A percentile compares a stretch with the other conserved stretches of the same genome.
Conservation (phyloP, 139 green algal genomes). For the Edaphochlamys debaryana region DNA sequence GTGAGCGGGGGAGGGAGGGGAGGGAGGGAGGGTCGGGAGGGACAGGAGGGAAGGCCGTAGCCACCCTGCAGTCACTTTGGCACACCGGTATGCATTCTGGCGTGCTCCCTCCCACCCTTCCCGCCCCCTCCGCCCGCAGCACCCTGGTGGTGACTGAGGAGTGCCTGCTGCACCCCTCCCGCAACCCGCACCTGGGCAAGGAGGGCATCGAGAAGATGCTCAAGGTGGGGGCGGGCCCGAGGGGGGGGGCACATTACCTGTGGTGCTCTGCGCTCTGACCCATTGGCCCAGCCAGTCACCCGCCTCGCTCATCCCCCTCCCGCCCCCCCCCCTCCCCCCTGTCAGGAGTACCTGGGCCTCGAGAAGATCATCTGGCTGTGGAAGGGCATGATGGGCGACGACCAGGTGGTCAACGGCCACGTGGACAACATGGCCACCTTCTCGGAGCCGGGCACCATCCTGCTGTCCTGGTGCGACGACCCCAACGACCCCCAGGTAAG, state of each 20-base stretch:
- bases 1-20: too few relatives aligned
- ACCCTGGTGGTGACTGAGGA: slow-evolving; percentile 80
- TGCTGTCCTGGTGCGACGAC: slow-evolving; percentile 79
- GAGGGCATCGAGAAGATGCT: slow-evolving; percentile 71
- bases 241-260: too few relatives aligned
- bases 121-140: slow-evolving; percentile 35
- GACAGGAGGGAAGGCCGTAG: too few relatives aligned
- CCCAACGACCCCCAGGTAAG: slow-evolving; percentile 70
- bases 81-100: too few relatives aligned
- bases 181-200: slow-evolving; percentile 75
- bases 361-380: slow-evolving; percentile 85
- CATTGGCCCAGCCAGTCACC: too few relatives aligned
- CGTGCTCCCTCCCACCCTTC: too few relatives aligned
- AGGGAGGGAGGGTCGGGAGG: too few relatives aligned
- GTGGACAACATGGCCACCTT: slow-evolving; percentile 86
- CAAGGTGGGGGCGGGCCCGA: too few relatives aligned
- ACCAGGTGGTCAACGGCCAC: slow-evolving; percentile 69
- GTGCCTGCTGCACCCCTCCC: slow-evolving; percentile 78
- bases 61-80: too few relatives aligned
- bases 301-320: not conserved
- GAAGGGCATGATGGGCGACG: slow-evolving; percentile 73
- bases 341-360: slow-evolving; percentile 77
- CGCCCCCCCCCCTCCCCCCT: too few relatives aligned
- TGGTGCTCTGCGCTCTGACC: too few relatives aligned
- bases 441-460: slow-evolving; percentile 69